Percentiles rank a stretch among this genome's conserved stretches.
These are phyloP conservation scores for Lachancea sp. DNA, from an alignment of 805 yeast genomes.

Conservation along the genomic window DNA sequence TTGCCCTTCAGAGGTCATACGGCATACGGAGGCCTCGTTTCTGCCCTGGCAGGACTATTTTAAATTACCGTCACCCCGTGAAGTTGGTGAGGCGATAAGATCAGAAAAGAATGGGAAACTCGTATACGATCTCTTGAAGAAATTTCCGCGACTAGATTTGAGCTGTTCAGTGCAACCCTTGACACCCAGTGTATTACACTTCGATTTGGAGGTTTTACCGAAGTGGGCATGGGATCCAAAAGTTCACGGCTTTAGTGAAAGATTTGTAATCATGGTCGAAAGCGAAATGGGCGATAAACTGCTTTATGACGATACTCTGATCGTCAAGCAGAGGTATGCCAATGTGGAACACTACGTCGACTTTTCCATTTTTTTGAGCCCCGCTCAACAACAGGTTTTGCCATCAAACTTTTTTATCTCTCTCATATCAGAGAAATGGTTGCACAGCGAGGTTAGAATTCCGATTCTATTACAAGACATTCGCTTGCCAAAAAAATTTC, in stretches of 20 bases:
- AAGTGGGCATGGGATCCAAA: slow-evolving; percentile 70
- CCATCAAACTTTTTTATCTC: slow-evolving; percentile 75
- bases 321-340: slow-evolving; percentile 45
- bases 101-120: slow-evolving; percentile 58
- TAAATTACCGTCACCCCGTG: slow-evolving; percentile 56
- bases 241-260: slow-evolving; percentile 59
- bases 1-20: slow-evolving; percentile 67
- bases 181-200: slow-evolving; percentile 56
- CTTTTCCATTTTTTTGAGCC: slow-evolving; percentile 45
- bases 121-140: slow-evolving; percentile 52
- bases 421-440: slow-evolving; percentile 77
- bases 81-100: slow-evolving; percentile 74
- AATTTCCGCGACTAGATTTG: slow-evolving; percentile 65
- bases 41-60: slow-evolving; percentile 78
- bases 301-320: slow-evolving; percentile 50
- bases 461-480: slow-evolving; percentile 43
- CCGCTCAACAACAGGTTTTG: slow-evolving; percentile 20
- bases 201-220: slow-evolving; percentile 64
- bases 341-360: slow-evolving; percentile 52
- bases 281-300: slow-evolving; percentile 77
- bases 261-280: slow-evolving; percentile 67
- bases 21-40: slow-evolving; percentile 70
- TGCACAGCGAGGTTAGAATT: slow-evolving; percentile 58
- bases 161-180: slow-evolving; percentile 68
- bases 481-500: slow-evolving; percentile 27